Conservation (phyloP, 164 flowering plant species). For the Umbellularia californica region DNA sequence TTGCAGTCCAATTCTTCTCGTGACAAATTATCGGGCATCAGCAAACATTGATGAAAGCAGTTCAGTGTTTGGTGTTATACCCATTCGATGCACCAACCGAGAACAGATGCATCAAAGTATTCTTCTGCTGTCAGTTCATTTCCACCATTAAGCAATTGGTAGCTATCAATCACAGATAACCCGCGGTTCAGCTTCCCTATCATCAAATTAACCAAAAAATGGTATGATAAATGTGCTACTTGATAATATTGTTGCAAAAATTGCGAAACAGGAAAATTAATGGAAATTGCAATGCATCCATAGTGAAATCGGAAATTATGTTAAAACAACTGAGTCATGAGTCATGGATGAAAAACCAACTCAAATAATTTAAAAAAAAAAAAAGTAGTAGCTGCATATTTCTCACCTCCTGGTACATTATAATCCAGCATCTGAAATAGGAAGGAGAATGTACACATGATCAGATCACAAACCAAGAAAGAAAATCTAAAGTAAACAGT, state of each 20-base stretch:
- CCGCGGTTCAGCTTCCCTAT: conserved; percentile 92
- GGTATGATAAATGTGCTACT: background rate
- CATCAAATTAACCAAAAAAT: conserved; percentile 1
- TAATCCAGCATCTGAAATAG: conserved; percentile 88
- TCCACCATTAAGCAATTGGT: conserved; percentile 66
- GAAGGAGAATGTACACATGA: too few species aligned
- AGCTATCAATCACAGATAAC: conserved; percentile 89
- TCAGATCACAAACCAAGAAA: too few species aligned
- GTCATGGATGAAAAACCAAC: too few species aligned
- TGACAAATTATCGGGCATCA: background rate
- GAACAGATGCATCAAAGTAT: conserved; percentile 58
- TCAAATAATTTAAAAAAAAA: background rate
- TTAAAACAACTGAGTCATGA: too few species aligned
- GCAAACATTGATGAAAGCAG: background rate
- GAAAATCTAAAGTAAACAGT: too few species aligned
- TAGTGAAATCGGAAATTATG: too few species aligned
- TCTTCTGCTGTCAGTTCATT: conserved; percentile 66
- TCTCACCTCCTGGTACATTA: conserved; percentile 90
- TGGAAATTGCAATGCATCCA: too few species aligned
- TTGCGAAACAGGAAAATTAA: too few species aligned
- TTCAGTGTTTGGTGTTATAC: conserved; percentile 27
- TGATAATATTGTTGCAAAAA: background rate
- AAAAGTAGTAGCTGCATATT: background rate
- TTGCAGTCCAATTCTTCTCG: background rate
- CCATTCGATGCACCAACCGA: conserved; percentile 99